Conservation (phyloP, 2,329 filamentous ascomycete genomes). For the Dothideomycetidae sp. region DNA sequence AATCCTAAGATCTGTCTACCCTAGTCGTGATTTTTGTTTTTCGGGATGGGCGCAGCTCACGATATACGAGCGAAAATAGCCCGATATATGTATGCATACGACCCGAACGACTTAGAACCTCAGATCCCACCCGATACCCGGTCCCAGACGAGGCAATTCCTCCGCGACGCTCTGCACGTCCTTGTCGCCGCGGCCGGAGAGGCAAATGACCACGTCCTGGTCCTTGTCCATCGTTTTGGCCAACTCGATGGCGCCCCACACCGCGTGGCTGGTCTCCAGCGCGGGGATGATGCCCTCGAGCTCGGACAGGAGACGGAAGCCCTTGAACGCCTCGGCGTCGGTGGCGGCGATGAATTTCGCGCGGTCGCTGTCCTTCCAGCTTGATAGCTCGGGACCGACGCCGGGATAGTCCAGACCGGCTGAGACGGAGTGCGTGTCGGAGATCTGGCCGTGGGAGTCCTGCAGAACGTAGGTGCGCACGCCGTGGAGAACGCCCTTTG, state of each 20-base stretch:
- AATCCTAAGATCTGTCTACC: too few relatives aligned
- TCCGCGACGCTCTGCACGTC: slow-evolving; percentile 97
- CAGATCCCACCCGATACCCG: slow-evolving; percentile 65
- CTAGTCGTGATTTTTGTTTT: too few relatives aligned
- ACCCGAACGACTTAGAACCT: too few relatives aligned
- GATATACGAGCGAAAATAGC: too few relatives aligned
- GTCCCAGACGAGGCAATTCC: slow-evolving; percentile 75
- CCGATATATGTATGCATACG: too few relatives aligned
- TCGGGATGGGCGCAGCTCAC: too few relatives aligned
- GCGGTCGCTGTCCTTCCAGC: slow-evolving; percentile 81
- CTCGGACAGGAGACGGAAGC: slow-evolving; percentile 72
- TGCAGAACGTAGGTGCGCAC: slow-evolving; percentile 93
- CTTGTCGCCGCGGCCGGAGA: slow-evolving; percentile 91
- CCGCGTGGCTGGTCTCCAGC: slow-evolving; percentile 81
- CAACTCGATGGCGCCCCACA: slow-evolving; percentile 76
- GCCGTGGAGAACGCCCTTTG: slow-evolving; percentile 87
- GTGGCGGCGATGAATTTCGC: slow-evolving; percentile 85
- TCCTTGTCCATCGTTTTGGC: slow-evolving; percentile 85
- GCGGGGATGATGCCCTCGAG: slow-evolving; percentile 95
- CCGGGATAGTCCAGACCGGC: slow-evolving; percentile 95
- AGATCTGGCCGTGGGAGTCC: slow-evolving; percentile 82
- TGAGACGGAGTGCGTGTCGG: slow-evolving; percentile 89
- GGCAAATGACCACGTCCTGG: slow-evolving; percentile 82
- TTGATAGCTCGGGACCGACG: slow-evolving; percentile 80
- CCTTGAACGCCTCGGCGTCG: slow-evolving; percentile 76